Base-by-base conservation (phyloP, 2,329 filamentous ascomycete genomes). In the Diaporthe longicolla region DNA sequence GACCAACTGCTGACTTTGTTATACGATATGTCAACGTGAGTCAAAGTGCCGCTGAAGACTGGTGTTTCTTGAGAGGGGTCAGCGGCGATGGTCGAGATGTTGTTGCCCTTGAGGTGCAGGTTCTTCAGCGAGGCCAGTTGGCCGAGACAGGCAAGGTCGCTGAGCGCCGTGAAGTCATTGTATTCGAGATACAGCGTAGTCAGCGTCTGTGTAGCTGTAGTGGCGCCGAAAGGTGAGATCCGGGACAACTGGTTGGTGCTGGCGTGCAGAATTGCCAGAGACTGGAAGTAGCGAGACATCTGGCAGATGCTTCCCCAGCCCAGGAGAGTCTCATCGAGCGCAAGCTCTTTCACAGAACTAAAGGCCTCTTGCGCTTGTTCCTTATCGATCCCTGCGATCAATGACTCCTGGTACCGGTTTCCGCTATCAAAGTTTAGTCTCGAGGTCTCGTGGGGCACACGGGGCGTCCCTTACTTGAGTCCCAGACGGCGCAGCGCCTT, bases 41-140 rank as follows among this genome's bases (percentile, higher is more conserved):
- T 87, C 8, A 95, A 80, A 1, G 82, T 87, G 0, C 81, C 58
- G 4, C 89, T 81, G 78, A 94, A 92, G 10, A 87, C 78, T 6
- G 90, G 84, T 10, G 79, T 73, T 1, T 81, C 73, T 9, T 79
- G 77, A 11, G 81, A 76, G 19, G 81, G 68, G 32, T 81, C 72
- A 71, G 77, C 70, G 21, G 80, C 77, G 32, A 88, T 81, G 21
- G 82, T 79, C 21, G 84, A 84, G 76, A 98, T 93, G 66, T 86
- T 87, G 83, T 97, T 97, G 68, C 92, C 91, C 78, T 97, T 96
- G 69, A 98, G 87, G 70, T 95, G 89, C 0, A 92, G 84, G 70
- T 87, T 90, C 65, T 88, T 88, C 17, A 94, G 86, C 43, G 85
- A 83, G 1, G 81, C 79, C 32, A 93, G 82, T 29, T 80, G 76